Evolutionary conservation across 2,329 filamentous ascomycete species (phyloP).

Genomic region (Alternaria angustiovoidea): DNA sequence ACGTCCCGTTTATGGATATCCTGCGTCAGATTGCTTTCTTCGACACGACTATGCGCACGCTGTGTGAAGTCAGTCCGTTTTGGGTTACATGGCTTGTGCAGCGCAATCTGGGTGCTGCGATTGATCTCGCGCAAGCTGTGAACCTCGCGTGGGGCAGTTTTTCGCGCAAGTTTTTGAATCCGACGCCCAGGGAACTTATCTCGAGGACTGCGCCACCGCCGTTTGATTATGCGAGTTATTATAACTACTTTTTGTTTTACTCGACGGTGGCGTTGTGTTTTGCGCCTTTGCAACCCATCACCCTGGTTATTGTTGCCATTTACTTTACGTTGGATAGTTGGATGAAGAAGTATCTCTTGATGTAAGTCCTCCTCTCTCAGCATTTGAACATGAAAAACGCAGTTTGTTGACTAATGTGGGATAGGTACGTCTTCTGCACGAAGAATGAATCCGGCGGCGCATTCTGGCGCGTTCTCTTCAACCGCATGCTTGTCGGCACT

Average conservation of each 20-base stretch:
- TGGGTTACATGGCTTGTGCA: constrained; percentile 84
- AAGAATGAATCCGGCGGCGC: constrained; percentile 95
- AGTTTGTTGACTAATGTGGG: neutral
- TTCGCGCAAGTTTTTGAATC: constrained; percentile 81
- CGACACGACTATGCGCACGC: constrained; percentile 70
- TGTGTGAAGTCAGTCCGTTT: constrained; percentile 85
- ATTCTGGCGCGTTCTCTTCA: constrained; percentile 92
- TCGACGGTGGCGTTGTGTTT: constrained; percentile 88
- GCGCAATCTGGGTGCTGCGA: constrained; percentile 89
- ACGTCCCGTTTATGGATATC: constrained; percentile 69
- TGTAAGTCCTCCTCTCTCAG: constrained; percentile 63
- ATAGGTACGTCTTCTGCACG: constrained; percentile 81
- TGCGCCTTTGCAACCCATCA: constrained; percentile 83
- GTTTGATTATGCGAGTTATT: constrained; percentile 96
- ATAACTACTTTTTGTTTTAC: constrained; percentile 98
- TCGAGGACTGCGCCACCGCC: constrained; percentile 89
- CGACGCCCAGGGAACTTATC: constrained; percentile 90
- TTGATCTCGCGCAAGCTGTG: constrained; percentile 90
- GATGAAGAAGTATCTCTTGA: constrained; percentile 92
- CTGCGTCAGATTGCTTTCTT: constrained; percentile 72
- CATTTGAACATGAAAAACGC: neutral
- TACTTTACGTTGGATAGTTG: constrained; percentile 90
- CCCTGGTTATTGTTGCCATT: constrained; percentile 83
- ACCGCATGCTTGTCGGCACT: constrained; percentile 85
- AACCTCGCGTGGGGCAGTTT: constrained; percentile 86